Evolutionary conservation across 2,329 filamentous ascomycete genomes (phyloP), one percentile per base, ranked within the genome.

Genomic region (Calonectria pseudoreteaudii): DNA sequence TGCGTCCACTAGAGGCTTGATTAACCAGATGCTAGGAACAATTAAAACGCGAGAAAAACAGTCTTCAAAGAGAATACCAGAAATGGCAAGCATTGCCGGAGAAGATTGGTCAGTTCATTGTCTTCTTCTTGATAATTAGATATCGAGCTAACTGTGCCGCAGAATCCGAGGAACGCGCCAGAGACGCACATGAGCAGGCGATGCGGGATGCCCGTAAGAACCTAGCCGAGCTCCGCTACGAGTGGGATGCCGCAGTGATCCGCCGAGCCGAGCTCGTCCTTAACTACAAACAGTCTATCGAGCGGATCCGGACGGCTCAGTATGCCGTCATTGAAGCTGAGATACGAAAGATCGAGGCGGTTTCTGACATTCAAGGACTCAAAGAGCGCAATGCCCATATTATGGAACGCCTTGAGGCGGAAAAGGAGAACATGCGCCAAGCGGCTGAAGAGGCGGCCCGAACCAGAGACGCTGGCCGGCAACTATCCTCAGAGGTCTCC

Each of bases 281-380:
- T 41, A 80, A 83, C 50, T 89, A 90, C 77, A 86, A 92, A 82
- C 88, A 90, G 76, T 86, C 90, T 6, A 89, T 97, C 10, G 88
- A 89, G n/a, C 81, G 84, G 26, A 89, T 98, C 56, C 90, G 91
- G 18, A 84, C 87, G 64, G 88, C 91, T 8, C 91, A 94, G 67
- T 88, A 93, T 58, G 89, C 90, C 18, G 85, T 95, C 14, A 84
- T 96, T 20, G 92, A 96, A 79, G 91, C 91, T 2, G 90, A 94
- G 77, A 88, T 98, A 56, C 88, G 92, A 74, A 86, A 90, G 0
- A 90, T 97, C 36, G 97, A 99, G 86, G 96, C 95, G 1, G 84
- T 88, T n/a, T 98, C 95, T 0, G 97, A 99, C 80, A 84, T 94
- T 3, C 88, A 91, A 56, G 90, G 90, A 8, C 87, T 98, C n/a